Conservation (phyloP, 495 filamentous ascomycete genomes). For the Pseudevernia furfuracea region DNA sequence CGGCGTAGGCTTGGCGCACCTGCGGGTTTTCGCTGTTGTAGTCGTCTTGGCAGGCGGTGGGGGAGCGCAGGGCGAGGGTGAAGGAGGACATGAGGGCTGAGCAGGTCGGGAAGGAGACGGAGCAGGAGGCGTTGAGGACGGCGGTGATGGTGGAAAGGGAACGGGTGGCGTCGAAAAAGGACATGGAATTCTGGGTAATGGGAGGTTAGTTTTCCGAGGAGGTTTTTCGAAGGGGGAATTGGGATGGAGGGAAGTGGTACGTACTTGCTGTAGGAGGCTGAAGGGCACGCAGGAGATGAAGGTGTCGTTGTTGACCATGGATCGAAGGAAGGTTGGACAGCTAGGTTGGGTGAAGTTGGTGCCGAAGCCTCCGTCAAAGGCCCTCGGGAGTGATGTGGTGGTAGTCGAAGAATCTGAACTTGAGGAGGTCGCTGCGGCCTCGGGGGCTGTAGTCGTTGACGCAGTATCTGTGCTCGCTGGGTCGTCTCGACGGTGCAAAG, state of each 20-base stretch:
- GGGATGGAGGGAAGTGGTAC: slow-evolving; percentile 15
- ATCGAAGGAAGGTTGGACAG: slow-evolving; percentile 62
- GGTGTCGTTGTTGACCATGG: slow-evolving; percentile 53
- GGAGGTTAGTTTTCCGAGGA: background rate
- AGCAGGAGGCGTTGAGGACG: slow-evolving; percentile 65
- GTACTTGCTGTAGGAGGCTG: slow-evolving; percentile 61
- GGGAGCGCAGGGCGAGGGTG: slow-evolving; percentile 48
- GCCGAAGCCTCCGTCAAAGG: slow-evolving; percentile 64
- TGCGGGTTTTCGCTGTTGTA: slow-evolving; percentile 55
- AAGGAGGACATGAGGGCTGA: slow-evolving; percentile 48
- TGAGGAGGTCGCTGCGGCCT: slow-evolving; percentile 19
- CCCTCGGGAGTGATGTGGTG: slow-evolving; percentile 47
- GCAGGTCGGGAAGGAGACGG: slow-evolving; percentile 53
- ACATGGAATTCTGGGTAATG: slow-evolving; percentile 48
- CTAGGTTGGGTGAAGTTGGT: slow-evolving; percentile 56
- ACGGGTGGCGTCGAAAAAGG: slow-evolving; percentile 67
- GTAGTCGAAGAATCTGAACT: slow-evolving; percentile 27
- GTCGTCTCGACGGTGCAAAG: slow-evolving; percentile 9
- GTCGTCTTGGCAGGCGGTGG: slow-evolving; percentile 63
- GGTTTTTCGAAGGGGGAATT: background rate
- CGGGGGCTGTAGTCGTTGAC: slow-evolving; percentile 5
- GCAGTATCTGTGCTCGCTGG: slow-evolving; percentile 8
- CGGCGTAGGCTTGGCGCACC: slow-evolving; percentile 65
- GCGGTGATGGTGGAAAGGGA: slow-evolving; percentile 58
- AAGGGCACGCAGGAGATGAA: slow-evolving; percentile 66